Evolutionary conservation across 352 stramenopile genomes (phyloP).

Genomic region (Pythium volutum): DNA sequence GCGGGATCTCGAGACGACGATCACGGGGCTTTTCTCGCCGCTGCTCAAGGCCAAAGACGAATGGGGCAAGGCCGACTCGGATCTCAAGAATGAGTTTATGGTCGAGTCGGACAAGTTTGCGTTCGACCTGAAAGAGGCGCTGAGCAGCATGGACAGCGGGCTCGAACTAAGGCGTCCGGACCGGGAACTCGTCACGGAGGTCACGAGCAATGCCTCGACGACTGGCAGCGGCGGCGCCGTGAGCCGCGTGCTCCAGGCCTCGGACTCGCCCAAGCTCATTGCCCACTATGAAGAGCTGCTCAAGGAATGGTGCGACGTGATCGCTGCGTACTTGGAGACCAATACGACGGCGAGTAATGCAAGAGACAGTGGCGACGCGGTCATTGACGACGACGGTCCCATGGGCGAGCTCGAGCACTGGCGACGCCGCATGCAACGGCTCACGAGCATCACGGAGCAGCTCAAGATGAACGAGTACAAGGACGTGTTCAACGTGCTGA

Average conservation of each 20-base stretch:
- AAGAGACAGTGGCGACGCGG: slow-evolving; percentile 43
- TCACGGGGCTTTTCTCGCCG: slow-evolving; percentile 87
- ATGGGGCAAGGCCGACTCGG: slow-evolving; percentile 94
- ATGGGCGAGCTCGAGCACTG: slow-evolving; percentile 98
- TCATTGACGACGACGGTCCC: slow-evolving; percentile 88
- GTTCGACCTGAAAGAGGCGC: slow-evolving; percentile 91
- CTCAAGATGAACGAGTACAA: slow-evolving; percentile 97
- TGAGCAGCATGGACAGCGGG: slow-evolving; percentile 94
- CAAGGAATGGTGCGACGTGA: slow-evolving; percentile 96
- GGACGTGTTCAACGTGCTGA: slow-evolving; percentile 92
- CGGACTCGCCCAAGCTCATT: slow-evolving; percentile 90
- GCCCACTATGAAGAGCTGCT: slow-evolving; percentile 95
- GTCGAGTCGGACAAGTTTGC: slow-evolving; percentile 94
- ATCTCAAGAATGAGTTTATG: slow-evolving; percentile 93
- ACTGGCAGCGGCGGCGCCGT: slow-evolving; percentile 36
- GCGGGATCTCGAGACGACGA: slow-evolving; percentile 73
- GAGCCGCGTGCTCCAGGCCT: slow-evolving; percentile 57
- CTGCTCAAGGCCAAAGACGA: slow-evolving; percentile 92
- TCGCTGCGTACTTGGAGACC: slow-evolving; percentile 92
- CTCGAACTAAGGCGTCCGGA: slow-evolving; percentile 91
- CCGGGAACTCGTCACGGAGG: slow-evolving; percentile 65
- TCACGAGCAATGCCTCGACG: slow-evolving; percentile 33
- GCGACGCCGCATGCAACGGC: slow-evolving; percentile 94
- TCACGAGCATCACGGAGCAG: slow-evolving; percentile 99
- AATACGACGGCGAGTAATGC: slow-evolving; percentile 53